Conservation (phyloP, 108 stramenopile species). For the Nitzschia sp. region DNA sequence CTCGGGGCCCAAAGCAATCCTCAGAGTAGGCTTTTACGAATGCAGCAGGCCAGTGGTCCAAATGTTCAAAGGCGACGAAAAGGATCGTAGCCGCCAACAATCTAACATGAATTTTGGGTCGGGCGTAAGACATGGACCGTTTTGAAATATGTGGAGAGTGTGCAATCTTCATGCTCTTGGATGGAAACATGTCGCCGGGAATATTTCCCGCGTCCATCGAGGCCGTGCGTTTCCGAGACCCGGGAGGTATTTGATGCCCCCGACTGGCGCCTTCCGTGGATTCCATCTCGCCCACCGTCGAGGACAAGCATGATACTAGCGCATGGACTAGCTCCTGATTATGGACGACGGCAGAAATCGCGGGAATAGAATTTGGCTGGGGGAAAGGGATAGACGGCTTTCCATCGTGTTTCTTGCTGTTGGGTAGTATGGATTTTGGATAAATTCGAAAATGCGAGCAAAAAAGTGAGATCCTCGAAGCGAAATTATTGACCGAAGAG, state of each 20-base stretch:
- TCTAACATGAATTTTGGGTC: constrained; percentile 27
- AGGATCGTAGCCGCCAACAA: constrained; percentile 63
- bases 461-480: constrained; percentile 23
- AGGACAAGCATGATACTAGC: constrained; percentile 39
- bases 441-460: constrained; percentile 22
- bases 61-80: constrained; percentile 47
- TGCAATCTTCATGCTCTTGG: constrained; percentile 20
- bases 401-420: constrained; percentile 9
- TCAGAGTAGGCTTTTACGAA: constrained; percentile 65
- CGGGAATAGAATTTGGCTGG: constrained; percentile 42
- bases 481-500: background rate
- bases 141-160: constrained; percentile 31
- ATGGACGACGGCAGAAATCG: constrained; percentile 44
- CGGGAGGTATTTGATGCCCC: constrained; percentile 4
- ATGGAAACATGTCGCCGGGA: background rate
- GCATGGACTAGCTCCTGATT: constrained; percentile 41
- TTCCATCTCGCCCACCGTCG: constrained; percentile 15
- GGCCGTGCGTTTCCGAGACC: constrained; percentile 22
- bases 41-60: constrained; percentile 76
- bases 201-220: constrained; percentile 6
- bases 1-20: constrained; percentile 72
- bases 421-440: background rate
- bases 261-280: background rate
- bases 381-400: constrained; percentile 19
- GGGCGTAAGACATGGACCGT: constrained; percentile 2